phyloP scores from a whole-genome alignment of 306 rosid genomes.

The Trifolium repens region DNA sequence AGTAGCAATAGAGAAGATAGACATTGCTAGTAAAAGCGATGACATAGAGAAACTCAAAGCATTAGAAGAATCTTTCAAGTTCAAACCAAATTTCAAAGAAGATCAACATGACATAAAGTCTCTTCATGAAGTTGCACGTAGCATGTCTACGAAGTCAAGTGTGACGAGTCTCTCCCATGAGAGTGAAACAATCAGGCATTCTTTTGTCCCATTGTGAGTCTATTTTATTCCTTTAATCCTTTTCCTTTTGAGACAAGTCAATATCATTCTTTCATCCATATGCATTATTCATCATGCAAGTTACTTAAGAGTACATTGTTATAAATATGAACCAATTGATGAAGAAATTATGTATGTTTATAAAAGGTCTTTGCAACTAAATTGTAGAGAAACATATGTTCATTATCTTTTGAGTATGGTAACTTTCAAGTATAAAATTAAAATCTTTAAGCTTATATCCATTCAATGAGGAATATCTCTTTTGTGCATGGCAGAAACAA shows the following conservation, averaged over 20 bases:
- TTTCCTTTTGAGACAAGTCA: conserved; percentile 60
- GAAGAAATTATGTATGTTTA: conserved; percentile 15
- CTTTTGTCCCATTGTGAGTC: conserved; percentile 74
- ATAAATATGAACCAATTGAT: conserved; percentile 9
- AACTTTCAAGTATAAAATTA: conserved; percentile 26
- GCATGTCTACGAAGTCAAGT: conserved; percentile 43
- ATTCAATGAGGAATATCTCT: conserved; percentile 47
- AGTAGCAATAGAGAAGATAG: conserved; percentile 37
- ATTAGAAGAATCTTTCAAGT: conserved; percentile 38
- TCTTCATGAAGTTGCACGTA: conserved; percentile 28
- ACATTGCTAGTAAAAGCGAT: conserved; percentile 21
- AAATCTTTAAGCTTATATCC: conserved; percentile 28
- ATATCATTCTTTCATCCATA: conserved; percentile 15
- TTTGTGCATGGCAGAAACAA: conserved; percentile 64
- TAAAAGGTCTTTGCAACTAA: conserved; percentile 7
- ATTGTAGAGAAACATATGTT: neutral
- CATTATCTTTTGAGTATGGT: neutral
- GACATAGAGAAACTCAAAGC: conserved; percentile 34
- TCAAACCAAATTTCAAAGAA: conserved; percentile 19
- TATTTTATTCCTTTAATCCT: conserved; percentile 19
- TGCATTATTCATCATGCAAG: neutral
- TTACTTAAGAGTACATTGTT: conserved; percentile 12
- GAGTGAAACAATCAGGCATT: conserved; percentile 39
- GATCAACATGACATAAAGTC: conserved; percentile 23
- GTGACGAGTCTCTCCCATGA: conserved; percentile 47